These are phyloP conservation scores for Irpex sp. DNA, from an alignment of 1,284 basidiomycete species.

Conservation along the genomic window DNA sequence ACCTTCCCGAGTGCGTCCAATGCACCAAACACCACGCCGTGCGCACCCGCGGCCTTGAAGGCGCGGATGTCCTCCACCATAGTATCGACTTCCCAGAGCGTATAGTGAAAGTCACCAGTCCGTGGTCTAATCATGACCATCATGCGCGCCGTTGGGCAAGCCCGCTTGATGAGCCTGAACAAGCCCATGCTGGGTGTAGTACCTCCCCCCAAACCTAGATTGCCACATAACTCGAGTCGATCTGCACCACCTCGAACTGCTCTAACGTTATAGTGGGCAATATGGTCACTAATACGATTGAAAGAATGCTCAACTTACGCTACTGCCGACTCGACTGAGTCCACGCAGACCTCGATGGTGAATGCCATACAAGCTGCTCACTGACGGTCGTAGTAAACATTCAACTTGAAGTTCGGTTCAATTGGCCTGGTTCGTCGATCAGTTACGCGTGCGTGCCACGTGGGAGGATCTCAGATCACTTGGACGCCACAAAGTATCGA, in stretches of 20 bases:
- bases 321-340: constrained; percentile 72
- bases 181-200: constrained; percentile 76
- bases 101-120: constrained; percentile 74
- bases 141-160: constrained; percentile 47
- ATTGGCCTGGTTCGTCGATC: neutral
- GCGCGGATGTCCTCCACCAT: constrained; percentile 70
- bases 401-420: neutral
- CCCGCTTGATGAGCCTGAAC: constrained; percentile 49
- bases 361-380: neutral
- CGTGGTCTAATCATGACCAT: constrained; percentile 86
- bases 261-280: constrained; percentile 22
- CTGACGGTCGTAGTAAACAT: neutral
- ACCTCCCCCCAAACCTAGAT: constrained; percentile 69
- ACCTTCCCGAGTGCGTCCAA: constrained; percentile 58
- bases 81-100: constrained; percentile 56
- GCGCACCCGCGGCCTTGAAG: constrained; percentile 54
- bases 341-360: constrained; percentile 71
- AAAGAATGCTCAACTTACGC: constrained; percentile 41
- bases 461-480: neutral
- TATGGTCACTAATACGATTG: neutral
- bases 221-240: constrained; percentile 76
- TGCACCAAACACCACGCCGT: constrained; percentile 71
- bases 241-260: constrained; percentile 67
- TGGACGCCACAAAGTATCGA: neutral
- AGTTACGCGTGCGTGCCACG: neutral